Evolutionary conservation across 176 grass and related monocot genomes (phyloP).

Genomic region (maize (Zea mays)): Zm-B73-REFERENCE-NAM-5.0 NC_050100.1:192220501-192221000

Average conservation of each 20-base stretch:
- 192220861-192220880: slow-evolving; percentile 99
- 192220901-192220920: slow-evolving; percentile 96
- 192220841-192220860: slow-evolving; percentile 92
- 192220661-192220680: slow-evolving; percentile 97
- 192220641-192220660: slow-evolving; percentile 98
- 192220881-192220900: slow-evolving; percentile 97
- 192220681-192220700: slow-evolving; percentile 96
- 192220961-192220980: slow-evolving; percentile 94
- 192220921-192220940: slow-evolving; percentile 93
- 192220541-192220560: background rate
- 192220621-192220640: slow-evolving; percentile 95
- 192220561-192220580: slow-evolving; percentile 2
- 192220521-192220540: background rate
- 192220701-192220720: slow-evolving; percentile 99
- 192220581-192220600: slow-evolving; percentile 8
- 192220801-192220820: background rate
- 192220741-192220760: slow-evolving; percentile 45
- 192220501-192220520: background rate
- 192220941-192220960: slow-evolving; percentile 92
- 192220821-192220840: background rate
- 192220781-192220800: background rate
- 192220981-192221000: slow-evolving; percentile 20
- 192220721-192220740: slow-evolving; percentile 97
- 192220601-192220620: slow-evolving; percentile 77
- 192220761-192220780: slow-evolving; percentile 23